Evolutionary conservation across 129 eudicot species (phyloP).

Genomic region (Apium graveolens): DNA sequence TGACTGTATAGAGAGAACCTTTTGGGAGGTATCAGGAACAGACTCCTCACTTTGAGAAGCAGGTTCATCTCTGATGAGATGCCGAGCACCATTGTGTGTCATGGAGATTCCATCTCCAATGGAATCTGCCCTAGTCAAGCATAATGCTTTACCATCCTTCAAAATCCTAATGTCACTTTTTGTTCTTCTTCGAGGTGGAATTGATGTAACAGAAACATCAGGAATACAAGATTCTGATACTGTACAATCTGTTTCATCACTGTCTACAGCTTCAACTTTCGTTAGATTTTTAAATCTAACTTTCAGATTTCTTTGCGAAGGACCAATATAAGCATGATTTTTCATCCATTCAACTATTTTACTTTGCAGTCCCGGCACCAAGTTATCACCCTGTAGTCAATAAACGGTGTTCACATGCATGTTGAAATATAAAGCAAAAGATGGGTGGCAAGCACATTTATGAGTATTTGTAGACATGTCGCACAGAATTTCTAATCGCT

Average conservation of each 20-base stretch:
- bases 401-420: neutral
- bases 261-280: slow-evolving; percentile 29
- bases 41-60: slow-evolving; percentile 32
- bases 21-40: slow-evolving; percentile 27
- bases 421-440: slow-evolving; percentile 6
- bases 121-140: slow-evolving; percentile 29
- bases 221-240: slow-evolving; percentile 33
- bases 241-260: slow-evolving; percentile 21
- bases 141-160: slow-evolving; percentile 38
- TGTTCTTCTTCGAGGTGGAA: slow-evolving; percentile 71
- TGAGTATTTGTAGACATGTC: neutral
- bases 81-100: slow-evolving; percentile 23
- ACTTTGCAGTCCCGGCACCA: slow-evolving; percentile 46
- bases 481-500: neutral
- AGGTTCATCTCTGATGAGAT: slow-evolving; percentile 25
- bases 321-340: slow-evolving; percentile 48
- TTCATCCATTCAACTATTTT: slow-evolving; percentile 60
- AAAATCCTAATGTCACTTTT: slow-evolving; percentile 43
- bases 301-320: slow-evolving; percentile 43
- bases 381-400: slow-evolving; percentile 47
- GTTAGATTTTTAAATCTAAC: slow-evolving; percentile 38
- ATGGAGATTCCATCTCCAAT: slow-evolving; percentile 29
- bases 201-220: slow-evolving; percentile 55
- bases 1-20: slow-evolving; percentile 27
- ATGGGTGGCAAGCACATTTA: neutral